Evolutionary conservation across 2,329 filamentous ascomycete genomes (phyloP).

Genomic region (Magnaporthiopsis incrustans): DNA sequence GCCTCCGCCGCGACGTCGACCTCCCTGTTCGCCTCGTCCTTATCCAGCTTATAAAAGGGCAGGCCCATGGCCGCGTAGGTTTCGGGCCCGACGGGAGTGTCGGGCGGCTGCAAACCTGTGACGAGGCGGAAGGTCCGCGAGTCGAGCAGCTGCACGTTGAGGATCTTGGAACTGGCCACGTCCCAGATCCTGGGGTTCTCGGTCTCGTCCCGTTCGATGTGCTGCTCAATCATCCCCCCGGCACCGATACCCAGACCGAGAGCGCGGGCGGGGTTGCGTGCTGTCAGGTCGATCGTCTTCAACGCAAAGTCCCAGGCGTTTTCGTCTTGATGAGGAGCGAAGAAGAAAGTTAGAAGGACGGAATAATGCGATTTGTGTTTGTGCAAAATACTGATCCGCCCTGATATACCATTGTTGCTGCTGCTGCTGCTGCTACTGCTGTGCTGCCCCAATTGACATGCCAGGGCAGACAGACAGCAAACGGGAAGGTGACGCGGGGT

Average conservation of each 20-base stretch:
- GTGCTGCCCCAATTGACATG: too few species aligned
- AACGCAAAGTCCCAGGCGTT: too few species aligned
- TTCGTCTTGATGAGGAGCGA: too few species aligned
- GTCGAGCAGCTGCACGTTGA: constrained; percentile 7
- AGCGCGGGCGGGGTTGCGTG: background rate
- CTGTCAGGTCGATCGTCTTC: background rate
- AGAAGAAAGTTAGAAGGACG: too few species aligned
- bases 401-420: too few species aligned
- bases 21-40: constrained; percentile 2
- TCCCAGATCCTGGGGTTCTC: constrained; percentile 5
- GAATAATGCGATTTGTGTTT: too few species aligned
- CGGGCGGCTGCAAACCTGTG: constrained; percentile 1
- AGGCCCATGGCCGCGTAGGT: constrained; percentile 1
- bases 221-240: background rate
- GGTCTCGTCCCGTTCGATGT: constrained; percentile 2
- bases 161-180: background rate
- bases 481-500: too few species aligned
- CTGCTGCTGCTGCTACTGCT: too few species aligned
- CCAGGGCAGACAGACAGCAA: too few species aligned
- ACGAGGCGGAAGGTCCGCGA: constrained; percentile 3
- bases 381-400: too few species aligned
- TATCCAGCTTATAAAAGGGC: background rate
- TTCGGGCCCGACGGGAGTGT: background rate
- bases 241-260: background rate
- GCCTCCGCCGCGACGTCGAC: background rate